Conservation (phyloP, 345 rosid genomes). For the Boechera retrofracta region DNA sequence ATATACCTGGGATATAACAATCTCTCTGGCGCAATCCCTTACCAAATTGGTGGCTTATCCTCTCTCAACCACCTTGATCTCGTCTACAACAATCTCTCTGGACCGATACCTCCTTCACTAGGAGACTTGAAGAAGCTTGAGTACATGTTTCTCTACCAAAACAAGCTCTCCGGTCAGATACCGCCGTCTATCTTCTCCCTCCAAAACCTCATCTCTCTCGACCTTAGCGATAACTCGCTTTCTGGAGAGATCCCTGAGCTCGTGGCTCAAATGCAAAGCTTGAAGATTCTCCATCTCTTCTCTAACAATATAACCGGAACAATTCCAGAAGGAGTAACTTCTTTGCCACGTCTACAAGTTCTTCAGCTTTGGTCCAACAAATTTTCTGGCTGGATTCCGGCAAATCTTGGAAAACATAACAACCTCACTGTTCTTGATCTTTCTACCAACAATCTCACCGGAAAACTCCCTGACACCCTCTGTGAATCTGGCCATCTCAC, state of each 20-base stretch:
- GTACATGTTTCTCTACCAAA: slow-evolving; percentile 80
- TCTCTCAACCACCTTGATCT: slow-evolving; percentile 77
- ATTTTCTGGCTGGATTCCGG: slow-evolving; percentile 71
- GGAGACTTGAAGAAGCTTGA: slow-evolving; percentile 65
- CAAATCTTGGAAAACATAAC: slow-evolving; percentile 62
- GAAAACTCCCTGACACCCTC: slow-evolving; percentile 64
- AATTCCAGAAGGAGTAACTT: slow-evolving; percentile 63
- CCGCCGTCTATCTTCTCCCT: slow-evolving; percentile 65
- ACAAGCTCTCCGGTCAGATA: slow-evolving; percentile 66
- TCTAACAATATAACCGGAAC: slow-evolving; percentile 72
- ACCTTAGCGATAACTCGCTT: slow-evolving; percentile 75
- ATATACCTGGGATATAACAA: slow-evolving; percentile 90
- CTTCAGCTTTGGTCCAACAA: slow-evolving; percentile 91
- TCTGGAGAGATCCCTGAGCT: slow-evolving; percentile 77
- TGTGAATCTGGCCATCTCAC: slow-evolving; percentile 72
- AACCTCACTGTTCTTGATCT: slow-evolving; percentile 83
- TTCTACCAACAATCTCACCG: slow-evolving; percentile 78
- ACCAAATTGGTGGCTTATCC: slow-evolving; percentile 60
- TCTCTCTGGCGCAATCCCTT: slow-evolving; percentile 76
- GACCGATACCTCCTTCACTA: slow-evolving; percentile 66
- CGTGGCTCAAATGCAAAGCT: slow-evolving; percentile 54
- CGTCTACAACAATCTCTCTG: slow-evolving; percentile 86
- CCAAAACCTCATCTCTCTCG: slow-evolving; percentile 65
- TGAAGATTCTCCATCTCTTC: slow-evolving; percentile 89
- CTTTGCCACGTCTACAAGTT: slow-evolving; percentile 75